Evolutionary conservation across 202 grass and related monocot species (phyloP).

Genomic region (Zizania palustris): DNA sequence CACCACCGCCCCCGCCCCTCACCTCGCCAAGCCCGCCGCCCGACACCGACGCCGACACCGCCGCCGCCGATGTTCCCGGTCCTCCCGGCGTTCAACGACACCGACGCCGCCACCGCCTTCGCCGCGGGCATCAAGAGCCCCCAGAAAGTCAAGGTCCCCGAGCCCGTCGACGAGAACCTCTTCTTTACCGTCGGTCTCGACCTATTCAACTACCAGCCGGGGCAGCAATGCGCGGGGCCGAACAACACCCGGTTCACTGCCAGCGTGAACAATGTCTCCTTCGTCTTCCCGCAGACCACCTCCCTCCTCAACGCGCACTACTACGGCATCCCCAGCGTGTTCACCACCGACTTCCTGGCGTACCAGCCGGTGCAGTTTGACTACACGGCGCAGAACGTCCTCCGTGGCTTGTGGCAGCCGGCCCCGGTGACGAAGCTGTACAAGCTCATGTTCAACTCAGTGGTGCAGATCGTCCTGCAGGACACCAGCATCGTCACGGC

Average conservation of each 20-base stretch:
- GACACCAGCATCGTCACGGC: constrained; percentile 74
- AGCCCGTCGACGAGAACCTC: constrained; percentile 66
- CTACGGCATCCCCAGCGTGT: constrained; percentile 54
- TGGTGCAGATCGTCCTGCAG: constrained; percentile 73
- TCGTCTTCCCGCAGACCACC: constrained; percentile 53
- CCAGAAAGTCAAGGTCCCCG: constrained; percentile 44
- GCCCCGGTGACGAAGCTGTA: constrained; percentile 61
- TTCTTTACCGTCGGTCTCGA: constrained; percentile 77
- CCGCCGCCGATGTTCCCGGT: constrained; percentile 54
- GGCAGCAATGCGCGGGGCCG: constrained; percentile 52
- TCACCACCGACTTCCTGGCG: constrained; percentile 74
- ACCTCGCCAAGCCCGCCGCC: no score
- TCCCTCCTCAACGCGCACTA: constrained; percentile 72
- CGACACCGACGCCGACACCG: no score
- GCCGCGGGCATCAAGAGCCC: constrained; percentile 60
- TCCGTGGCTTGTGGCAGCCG: constrained; percentile 56
- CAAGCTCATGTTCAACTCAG: constrained; percentile 61
- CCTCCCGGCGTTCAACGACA: constrained; percentile 82
- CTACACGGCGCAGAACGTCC: constrained; percentile 70
- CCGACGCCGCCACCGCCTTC: constrained; percentile 57
- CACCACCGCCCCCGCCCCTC: no score
- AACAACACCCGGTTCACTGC: constrained; percentile 70
- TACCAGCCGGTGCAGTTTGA: constrained; percentile 64
- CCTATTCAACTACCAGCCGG: constrained; percentile 55
- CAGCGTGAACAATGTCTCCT: constrained; percentile 85